Conservation (phyloP, 2,329 filamentous ascomycete species). For the Botryosphaeria agaves region DNA sequence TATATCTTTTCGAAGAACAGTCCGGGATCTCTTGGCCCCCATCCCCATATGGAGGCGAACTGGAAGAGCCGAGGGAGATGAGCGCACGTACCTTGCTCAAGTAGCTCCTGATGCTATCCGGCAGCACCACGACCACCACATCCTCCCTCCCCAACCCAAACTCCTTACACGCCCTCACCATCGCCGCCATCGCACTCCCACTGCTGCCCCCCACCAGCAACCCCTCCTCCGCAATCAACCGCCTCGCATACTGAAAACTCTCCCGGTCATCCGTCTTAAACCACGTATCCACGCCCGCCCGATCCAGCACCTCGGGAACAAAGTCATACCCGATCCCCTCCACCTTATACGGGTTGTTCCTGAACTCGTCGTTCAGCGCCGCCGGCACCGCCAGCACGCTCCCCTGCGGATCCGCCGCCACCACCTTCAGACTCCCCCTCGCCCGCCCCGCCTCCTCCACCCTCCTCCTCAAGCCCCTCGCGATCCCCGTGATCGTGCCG, state of each 20-base stretch:
- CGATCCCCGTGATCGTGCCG: conserved; percentile 83
- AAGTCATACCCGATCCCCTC: conserved; percentile 99
- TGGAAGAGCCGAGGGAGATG: not conserved
- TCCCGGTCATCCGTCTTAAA: conserved; percentile 95
- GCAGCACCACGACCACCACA: conserved; percentile 76
- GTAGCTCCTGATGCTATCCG: conserved; percentile 94
- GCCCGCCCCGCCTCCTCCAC: no score
- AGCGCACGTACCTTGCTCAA: conserved; percentile 52
- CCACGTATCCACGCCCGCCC: conserved; percentile 71
- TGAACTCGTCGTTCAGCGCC: conserved; percentile 58
- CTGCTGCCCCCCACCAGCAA: conserved; percentile 86
- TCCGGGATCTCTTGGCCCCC: no score
- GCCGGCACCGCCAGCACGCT: conserved; percentile 79
- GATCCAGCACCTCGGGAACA: conserved; percentile 82
- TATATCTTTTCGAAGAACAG: not conserved
- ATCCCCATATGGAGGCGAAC: not conserved
- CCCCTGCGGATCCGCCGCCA: conserved; percentile 83
- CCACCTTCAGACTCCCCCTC: conserved; percentile 82
- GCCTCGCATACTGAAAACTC: conserved; percentile 77
- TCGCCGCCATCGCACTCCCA: conserved; percentile 76
- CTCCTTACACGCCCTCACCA: conserved; percentile 61
- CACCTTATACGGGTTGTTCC: conserved; percentile 85
- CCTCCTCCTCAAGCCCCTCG: conserved; percentile 74
- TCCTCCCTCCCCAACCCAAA: conserved; percentile 65
- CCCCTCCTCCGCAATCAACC: conserved; percentile 86